These are phyloP conservation scores for Camellia japonica DNA, from an alignment of 148 eudicot species.

Conservation along the genomic window DNA sequence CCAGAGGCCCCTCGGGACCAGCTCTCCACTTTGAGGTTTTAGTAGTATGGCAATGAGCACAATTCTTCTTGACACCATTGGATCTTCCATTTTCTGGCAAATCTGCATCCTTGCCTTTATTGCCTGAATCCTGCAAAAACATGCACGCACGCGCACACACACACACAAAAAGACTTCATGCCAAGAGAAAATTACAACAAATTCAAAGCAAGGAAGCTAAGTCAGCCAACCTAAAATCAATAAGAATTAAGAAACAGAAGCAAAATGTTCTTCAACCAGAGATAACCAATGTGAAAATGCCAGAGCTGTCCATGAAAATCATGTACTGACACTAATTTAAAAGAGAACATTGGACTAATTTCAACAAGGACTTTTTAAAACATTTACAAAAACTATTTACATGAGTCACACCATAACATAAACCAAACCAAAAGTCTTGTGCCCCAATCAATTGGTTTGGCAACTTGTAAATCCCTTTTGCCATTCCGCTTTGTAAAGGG, in stretches of 20 bases:
- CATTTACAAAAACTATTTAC: neutral
- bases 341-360: neutral
- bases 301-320: neutral
- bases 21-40: slow-evolving; percentile 3
- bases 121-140: slow-evolving; percentile 21
- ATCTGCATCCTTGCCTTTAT: slow-evolving; percentile 7
- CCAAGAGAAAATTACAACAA: neutral
- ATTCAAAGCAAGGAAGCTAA: neutral
- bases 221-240: neutral
- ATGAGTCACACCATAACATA: too few species aligned
- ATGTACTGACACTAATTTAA: neutral
- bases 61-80: slow-evolving; percentile 15
- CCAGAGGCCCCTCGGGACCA: slow-evolving; percentile 14
- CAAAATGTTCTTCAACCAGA: neutral
- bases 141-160: neutral
- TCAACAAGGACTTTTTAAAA: neutral
- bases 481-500: too few species aligned
- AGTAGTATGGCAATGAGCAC: slow-evolving; percentile 1
- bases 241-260: neutral
- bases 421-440: too few species aligned
- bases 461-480: too few species aligned
- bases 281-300: neutral
- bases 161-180: neutral
- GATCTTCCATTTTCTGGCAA: neutral
- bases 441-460: too few species aligned